Conservation (phyloP, 768 basidiomycete genomes). For the Pisolithus albus region DNA sequence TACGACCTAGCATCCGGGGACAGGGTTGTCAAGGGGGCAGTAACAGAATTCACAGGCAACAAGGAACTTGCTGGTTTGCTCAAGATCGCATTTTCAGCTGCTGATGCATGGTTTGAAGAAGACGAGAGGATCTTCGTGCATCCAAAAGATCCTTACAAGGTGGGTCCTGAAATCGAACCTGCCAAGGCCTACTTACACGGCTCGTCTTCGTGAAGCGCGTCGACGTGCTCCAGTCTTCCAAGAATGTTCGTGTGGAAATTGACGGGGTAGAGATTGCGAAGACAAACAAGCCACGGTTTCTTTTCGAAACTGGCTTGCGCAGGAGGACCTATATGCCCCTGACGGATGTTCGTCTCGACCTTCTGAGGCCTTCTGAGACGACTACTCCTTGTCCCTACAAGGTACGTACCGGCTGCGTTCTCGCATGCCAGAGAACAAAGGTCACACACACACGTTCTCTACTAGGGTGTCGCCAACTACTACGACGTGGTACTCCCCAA, state of each 20-base stretch:
- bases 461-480: slow-evolving; percentile 54
- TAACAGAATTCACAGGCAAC: slow-evolving; percentile 29
- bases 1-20: slow-evolving; percentile 44
- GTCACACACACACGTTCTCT: slow-evolving; percentile 1
- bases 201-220: slow-evolving; percentile 38
- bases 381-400: slow-evolving; percentile 59
- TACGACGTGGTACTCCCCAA: slow-evolving; percentile 44
- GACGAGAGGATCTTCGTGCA: slow-evolving; percentile 56
- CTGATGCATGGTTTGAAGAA: slow-evolving; percentile 66
- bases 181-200: background rate
- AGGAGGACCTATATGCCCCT: slow-evolving; percentile 57
- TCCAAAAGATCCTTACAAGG: slow-evolving; percentile 67
- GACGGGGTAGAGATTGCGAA: slow-evolving; percentile 60
- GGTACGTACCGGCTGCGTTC: slow-evolving; percentile 27
- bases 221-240: slow-evolving; percentile 54
- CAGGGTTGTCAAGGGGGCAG: slow-evolving; percentile 33
- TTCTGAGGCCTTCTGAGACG: slow-evolving; percentile 41
- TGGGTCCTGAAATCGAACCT: slow-evolving; percentile 14
- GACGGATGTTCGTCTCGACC: slow-evolving; percentile 45
- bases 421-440: background rate
- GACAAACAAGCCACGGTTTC: slow-evolving; percentile 44
- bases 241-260: slow-evolving; percentile 53
- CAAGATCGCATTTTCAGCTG: slow-evolving; percentile 41
- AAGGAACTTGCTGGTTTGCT: slow-evolving; percentile 41
- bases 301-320: slow-evolving; percentile 53